Base-by-base conservation (phyloP, 352 stramenopile genomes). In the Phytophthora europaea region DNA sequence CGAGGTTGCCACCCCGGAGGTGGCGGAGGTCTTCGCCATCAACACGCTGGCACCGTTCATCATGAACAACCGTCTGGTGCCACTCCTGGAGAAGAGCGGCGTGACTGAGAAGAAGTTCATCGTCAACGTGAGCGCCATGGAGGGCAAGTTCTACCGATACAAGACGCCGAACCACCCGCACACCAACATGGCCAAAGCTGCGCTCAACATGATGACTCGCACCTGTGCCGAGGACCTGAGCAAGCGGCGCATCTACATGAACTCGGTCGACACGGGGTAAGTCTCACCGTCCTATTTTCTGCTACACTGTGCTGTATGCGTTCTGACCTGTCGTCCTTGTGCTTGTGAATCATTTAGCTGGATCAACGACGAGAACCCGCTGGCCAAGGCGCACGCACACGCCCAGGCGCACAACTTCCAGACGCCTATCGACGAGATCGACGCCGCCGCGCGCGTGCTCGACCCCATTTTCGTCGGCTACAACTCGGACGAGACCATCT, bases 331-430 rank as follows among this genome's bases (percentile, higher is more conserved):
- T 6, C 0, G 18, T 55, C 8, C 38, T 62, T 63, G 12, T 16
- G 53, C 13, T 15, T 58, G 22, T 47, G 10, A 33, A 36, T 6
- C 4, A 4, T 64, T 45, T 63, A 94, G 89, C 68, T 99, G 97
- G 97, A 99, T 99, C 82, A 99, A 99, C 81, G 97, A 99, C 80
- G 97, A 99, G 76, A 99, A 99, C 84, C 97, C 97, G 45, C 72
- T 98, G 34, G 89, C 98, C 61, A 97, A 98, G 78, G 97, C 97
- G 6, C 93, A 94, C 56, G 95, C 96, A 43, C 96, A 98, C 67
- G 95, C 95, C 0, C 70, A 92, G 57, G 91, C 79, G 13, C 97
- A 98, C 80, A 83, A 98, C 59, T 99, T 99, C 82, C 97, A 97
- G 87, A 99, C 97, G 31, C 97, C 97, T 7, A 99, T 99, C 71